Conservation (phyloP, 2,329 filamentous ascomycete species). For the Lasiodiplodia sp. region DNA sequence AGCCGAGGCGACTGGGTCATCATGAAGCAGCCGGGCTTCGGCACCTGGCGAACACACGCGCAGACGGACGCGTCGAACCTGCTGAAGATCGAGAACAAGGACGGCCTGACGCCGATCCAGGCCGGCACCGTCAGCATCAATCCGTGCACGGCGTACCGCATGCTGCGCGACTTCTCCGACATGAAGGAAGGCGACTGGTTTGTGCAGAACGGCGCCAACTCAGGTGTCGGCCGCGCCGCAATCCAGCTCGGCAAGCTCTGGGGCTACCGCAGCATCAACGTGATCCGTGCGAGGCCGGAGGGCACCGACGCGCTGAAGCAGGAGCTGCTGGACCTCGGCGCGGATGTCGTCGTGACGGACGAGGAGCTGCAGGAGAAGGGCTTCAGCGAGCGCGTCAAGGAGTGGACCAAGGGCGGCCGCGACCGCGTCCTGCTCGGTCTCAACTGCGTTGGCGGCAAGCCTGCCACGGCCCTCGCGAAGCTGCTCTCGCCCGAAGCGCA, state of each 20-base stretch:
- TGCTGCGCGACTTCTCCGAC: conserved; percentile 80
- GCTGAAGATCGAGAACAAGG: conserved; percentile 72
- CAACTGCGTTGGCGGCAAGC: conserved; percentile 93
- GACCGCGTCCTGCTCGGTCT: conserved; percentile 79
- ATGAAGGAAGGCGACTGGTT: conserved; percentile 85
- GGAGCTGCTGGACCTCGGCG: conserved; percentile 68
- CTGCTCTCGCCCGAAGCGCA: conserved; percentile 70
- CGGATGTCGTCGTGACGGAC: conserved; percentile 69
- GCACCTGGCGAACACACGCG: conserved; percentile 94
- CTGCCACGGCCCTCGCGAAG: conserved; percentile 79
- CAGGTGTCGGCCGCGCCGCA: conserved; percentile 86
- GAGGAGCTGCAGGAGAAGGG: conserved; percentile 66
- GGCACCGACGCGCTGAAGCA: conserved; percentile 70
- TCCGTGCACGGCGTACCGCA: conserved; percentile 91
- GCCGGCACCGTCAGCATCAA: conserved; percentile 91
- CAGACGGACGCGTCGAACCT: conserved; percentile 67
- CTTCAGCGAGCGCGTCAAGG: conserved; percentile 67
- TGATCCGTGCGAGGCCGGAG: conserved; percentile 74
- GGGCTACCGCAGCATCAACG: conserved; percentile 90
- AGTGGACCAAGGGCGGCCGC: conserved; percentile 74
- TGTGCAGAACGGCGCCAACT: conserved; percentile 96
- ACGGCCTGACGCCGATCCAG: conserved; percentile 76
- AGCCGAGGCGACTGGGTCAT: conserved; percentile 91
- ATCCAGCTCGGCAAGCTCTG: conserved; percentile 87
- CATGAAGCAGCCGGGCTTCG: conserved; percentile 81